Conservation (phyloP, 1,284 basidiomycete species). For the Naganishia albida region DNA sequence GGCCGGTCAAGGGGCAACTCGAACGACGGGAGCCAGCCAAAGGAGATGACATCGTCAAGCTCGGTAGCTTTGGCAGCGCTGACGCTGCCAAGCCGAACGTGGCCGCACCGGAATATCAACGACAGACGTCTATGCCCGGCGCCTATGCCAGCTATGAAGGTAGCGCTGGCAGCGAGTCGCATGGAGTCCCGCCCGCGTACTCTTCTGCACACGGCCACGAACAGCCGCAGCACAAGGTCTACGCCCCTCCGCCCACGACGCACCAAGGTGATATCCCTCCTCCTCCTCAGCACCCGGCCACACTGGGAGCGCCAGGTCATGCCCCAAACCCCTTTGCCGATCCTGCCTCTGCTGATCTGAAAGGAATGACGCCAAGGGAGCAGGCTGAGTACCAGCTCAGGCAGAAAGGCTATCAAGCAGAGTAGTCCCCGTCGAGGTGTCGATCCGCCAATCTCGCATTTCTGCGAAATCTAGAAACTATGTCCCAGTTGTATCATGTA, state of each 20-base stretch:
- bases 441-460: too few species aligned
- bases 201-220: conserved; percentile 6
- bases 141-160: conserved; percentile 7
- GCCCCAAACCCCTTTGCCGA: conserved; percentile 12
- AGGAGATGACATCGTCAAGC: conserved; percentile 29
- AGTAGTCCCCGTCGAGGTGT: neutral
- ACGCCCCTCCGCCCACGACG: conserved; percentile 12
- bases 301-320: conserved; percentile 9
- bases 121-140: conserved; percentile 14
- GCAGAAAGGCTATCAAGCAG: conserved; percentile 16
- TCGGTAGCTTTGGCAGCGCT: conserved; percentile 29
- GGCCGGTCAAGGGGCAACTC: conserved; percentile 30
- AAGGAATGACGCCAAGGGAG: conserved; percentile 28
- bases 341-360: neutral
- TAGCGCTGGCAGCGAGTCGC: neutral
- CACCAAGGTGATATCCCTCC: conserved; percentile 5
- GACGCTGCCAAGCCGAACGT: conserved; percentile 12
- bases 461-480: too few species aligned
- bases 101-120: neutral
- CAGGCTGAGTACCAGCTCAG: conserved; percentile 27
- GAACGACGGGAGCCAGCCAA: conserved; percentile 22
- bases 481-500: too few species aligned
- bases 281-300: conserved; percentile 30
- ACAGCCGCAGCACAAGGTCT: conserved; percentile 2
- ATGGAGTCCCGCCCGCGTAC: conserved; percentile 21